Evolutionary conservation across 164 flowering plant genomes (phyloP), one percentile per base, ranked within the genome.

Genomic region (Brasenia schreberi): DNA sequence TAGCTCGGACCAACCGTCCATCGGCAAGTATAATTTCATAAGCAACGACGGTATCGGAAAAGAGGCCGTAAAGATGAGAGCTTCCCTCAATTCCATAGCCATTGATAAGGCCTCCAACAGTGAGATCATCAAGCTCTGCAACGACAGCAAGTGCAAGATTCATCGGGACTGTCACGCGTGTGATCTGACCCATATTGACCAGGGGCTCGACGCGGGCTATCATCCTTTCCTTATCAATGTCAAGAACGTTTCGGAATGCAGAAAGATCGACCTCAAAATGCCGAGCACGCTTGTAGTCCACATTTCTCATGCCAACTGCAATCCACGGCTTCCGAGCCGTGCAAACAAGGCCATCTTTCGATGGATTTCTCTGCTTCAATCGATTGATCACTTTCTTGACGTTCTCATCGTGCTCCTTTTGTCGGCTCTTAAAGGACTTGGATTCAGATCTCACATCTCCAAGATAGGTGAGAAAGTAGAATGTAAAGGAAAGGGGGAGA

Each of bases 61-160:
- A 95, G 64, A 95, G 81, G 27, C 99, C 99, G 75, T 89, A 91
- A 5, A 91, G 42, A 72, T 95, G 99, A 61, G 99, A 92, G 81
- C 97, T 95, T 70, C 99, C 99, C 78, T 92, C 99, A 69, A 95
- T 95, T 5, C 99, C 99, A 72, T 95, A 92, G n/a, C 99, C 99
- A 74, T 95, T 95, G 72, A 92, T 92, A 68, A 95, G 96, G 49
- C 97, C 99, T 62, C 97, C 99, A 72, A 95, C 99, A 65, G 97
- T 95, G 62, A 95, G 90, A 81, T 95, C 99, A 77, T 95, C 99
- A 59, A 95, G 94, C 79, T 92, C 99, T 12, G 97, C 97, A 73
- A 95, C 99, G 52, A 95, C 99, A 6, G 97, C 97, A 59, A 90
- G 92, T 67, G 99, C 42, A 42, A 95, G 87, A 72, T 95, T 95